phyloP scores from a whole-genome alignment of 768 basidiomycete species.

The Trametes coccinea region DNA sequence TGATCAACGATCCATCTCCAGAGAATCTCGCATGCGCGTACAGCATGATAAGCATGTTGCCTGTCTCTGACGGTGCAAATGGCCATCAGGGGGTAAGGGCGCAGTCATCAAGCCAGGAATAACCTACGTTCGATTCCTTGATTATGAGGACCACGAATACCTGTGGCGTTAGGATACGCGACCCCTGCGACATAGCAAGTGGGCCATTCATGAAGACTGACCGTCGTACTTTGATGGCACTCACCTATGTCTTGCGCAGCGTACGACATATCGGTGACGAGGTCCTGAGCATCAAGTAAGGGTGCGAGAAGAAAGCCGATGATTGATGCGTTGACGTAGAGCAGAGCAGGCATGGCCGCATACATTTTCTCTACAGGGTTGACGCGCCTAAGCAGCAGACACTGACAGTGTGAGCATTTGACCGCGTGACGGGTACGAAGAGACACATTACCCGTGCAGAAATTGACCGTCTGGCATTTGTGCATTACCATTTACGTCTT shows the following conservation, averaged over 20 bases:
- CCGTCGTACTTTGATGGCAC: no score
- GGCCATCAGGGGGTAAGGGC: no score
- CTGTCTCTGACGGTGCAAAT: no score
- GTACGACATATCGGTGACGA: constrained; percentile 21
- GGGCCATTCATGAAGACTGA: no score
- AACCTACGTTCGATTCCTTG: constrained; percentile 20
- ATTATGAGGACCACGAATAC: background rate
- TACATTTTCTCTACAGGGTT: constrained; percentile 37
- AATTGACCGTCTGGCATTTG: no score
- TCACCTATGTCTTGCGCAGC: constrained; percentile 33
- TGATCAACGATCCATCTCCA: constrained; percentile 31
- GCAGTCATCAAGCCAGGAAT: no score
- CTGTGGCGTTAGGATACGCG: constrained; percentile 19
- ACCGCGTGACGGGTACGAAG: no score
- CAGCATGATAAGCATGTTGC: constrained; percentile 33
- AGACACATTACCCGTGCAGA: no score
- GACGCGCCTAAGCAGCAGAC: no score
- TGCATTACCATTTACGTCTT: constrained; percentile 12
- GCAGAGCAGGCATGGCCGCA: constrained; percentile 32
- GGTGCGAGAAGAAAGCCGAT: constrained; percentile 30
- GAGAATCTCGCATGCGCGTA: constrained; percentile 33
- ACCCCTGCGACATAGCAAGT: no score
- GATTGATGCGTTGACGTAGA: constrained; percentile 34
- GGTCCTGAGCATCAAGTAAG: constrained; percentile 29
- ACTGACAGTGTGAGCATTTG: no score